A percentile compares a stretch with the other conserved stretches of the same genome.
Conservation (phyloP, 78 protist genomes). For the Protostelium mycophagum region DNA sequence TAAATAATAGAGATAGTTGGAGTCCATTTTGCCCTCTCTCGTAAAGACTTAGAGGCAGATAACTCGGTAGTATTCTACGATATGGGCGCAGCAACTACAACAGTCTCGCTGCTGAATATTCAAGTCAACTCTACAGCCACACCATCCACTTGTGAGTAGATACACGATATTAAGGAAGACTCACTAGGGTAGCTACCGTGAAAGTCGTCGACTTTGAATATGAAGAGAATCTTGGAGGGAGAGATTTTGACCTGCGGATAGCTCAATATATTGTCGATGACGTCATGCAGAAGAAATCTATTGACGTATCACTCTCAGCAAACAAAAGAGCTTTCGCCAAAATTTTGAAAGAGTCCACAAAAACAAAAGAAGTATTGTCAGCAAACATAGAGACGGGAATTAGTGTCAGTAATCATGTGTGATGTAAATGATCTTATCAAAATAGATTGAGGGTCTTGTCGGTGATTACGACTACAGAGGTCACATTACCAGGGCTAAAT, state of each 20-base stretch:
- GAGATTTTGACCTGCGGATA: conserved; percentile 53
- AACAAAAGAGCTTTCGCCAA: conserved; percentile 31
- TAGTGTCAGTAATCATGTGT: not conserved
- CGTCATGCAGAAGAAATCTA: not conserved
- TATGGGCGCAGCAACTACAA: conserved; percentile 63
- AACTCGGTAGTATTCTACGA: conserved; percentile 51
- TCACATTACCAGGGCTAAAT: conserved; percentile 34
- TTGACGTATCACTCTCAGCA: not conserved
- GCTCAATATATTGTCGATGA: conserved; percentile 33
- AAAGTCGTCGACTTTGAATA: conserved; percentile 26
- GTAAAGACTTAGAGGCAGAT: conserved; percentile 25
- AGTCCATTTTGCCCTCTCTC: conserved; percentile 30
- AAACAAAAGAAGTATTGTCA: conserved; percentile 64
- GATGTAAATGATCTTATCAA: not conserved
- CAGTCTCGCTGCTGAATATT: conserved; percentile 34
- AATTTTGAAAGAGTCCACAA: conserved; percentile 57
- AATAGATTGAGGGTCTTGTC: conserved; percentile 32
- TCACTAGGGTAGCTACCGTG: not conserved
- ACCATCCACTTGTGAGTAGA: conserved; percentile 16
- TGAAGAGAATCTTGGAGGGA: conserved; percentile 69
- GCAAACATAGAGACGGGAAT: conserved; percentile 73
- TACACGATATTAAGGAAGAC: not conserved
- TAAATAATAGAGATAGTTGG: conserved; percentile 10
- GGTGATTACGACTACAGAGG: conserved; percentile 61
- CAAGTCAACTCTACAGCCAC: conserved; percentile 18